These are phyloP conservation scores for Candida nemodendra DNA, from an alignment of 805 yeast genomes.

Conservation along the genomic window DNA sequence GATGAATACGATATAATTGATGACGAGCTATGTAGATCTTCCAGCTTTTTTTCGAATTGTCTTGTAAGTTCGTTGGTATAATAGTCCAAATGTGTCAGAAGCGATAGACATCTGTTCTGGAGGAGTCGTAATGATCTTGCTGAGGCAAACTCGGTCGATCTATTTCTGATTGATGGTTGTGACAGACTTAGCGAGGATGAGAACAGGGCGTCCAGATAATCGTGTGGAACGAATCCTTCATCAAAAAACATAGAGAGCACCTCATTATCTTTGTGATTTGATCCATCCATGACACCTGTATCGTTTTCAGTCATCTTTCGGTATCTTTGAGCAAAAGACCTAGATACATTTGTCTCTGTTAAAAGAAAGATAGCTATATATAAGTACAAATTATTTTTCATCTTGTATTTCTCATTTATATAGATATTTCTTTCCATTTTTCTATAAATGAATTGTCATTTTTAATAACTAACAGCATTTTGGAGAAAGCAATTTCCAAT, in stretches of 20 bases:
- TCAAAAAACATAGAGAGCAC: conserved; percentile 68
- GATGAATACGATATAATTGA: conserved; percentile 45
- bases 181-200: conserved; percentile 35
- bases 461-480: no score
- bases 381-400: no score
- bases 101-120: conserved; percentile 47
- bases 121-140: conserved; percentile 37
- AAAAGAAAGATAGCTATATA: no score
- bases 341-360: no score
- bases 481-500: no score
- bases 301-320: background rate
- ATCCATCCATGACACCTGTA: background rate
- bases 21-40: conserved; percentile 48
- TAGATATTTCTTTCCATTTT: no score
- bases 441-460: no score
- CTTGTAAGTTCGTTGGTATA: conserved; percentile 57
- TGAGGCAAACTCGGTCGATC: conserved; percentile 32
- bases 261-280: conserved; percentile 31
- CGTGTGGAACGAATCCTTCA: conserved; percentile 60
- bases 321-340: no score
- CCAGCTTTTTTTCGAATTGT: conserved; percentile 51
- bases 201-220: conserved; percentile 62
- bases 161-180: conserved; percentile 14
- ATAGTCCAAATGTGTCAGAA: conserved; percentile 60
- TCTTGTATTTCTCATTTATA: no score